Evolutionary conservation across 495 filamentous ascomycete species (phyloP).

Genomic region (Penicillium pancosmium): DNA sequence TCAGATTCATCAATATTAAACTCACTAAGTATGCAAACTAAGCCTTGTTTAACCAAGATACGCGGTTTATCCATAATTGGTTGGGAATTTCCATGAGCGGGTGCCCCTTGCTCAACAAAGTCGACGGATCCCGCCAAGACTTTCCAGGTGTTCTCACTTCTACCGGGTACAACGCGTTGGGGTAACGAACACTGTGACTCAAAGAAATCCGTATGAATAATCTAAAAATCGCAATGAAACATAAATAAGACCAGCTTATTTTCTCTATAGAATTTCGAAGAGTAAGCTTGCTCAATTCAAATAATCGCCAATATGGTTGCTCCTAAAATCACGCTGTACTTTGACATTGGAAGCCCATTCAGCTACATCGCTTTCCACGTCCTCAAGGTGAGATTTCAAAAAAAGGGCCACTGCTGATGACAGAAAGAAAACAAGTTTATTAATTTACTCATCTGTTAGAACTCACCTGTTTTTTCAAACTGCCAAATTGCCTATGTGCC

Average conservation of each 20-base stretch:
- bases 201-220: constrained; percentile 15
- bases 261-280: neutral
- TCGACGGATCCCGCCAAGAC: neutral
- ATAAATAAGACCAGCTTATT: neutral
- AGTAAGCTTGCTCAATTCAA: neutral
- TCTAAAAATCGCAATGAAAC: constrained; percentile 3
- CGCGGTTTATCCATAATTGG: neutral
- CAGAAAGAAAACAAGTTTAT: neutral
- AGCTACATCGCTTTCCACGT: constrained; percentile 26
- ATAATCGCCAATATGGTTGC: constrained; percentile 7
- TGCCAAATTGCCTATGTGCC: constrained; percentile 26
- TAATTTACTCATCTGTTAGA: constrained; percentile 9
- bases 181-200: constrained; percentile 5
- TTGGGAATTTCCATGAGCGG: neutral
- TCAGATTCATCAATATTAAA: too few species aligned
- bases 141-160: neutral
- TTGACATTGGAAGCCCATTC: constrained; percentile 30
- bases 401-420: neutral
- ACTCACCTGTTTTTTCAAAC: constrained; percentile 19
- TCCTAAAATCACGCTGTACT: constrained; percentile 23
- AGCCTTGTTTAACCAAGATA: neutral
- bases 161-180: constrained; percentile 6
- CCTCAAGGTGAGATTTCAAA: constrained; percentile 10
- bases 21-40: too few species aligned
- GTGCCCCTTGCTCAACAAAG: neutral